These are phyloP conservation scores for Plasmodium cynomolgi DNA, from an alignment of 169 alveolate genomes.

Conservation along the genomic window DNA sequence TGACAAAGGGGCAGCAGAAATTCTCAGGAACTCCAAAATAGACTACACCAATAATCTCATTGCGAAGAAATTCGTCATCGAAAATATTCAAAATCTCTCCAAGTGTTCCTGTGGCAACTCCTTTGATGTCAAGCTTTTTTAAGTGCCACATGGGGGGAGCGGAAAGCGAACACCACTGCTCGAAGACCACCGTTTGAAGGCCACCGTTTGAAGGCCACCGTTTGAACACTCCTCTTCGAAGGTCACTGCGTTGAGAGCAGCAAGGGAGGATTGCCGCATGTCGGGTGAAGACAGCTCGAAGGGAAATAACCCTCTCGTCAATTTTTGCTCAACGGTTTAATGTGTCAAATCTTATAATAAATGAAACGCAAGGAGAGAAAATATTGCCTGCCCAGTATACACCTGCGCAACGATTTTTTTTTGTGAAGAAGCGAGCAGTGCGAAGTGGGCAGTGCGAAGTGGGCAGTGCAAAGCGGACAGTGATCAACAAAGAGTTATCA, in stretches of 20 bases:
- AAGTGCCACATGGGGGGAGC: background rate
- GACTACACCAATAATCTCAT: constrained; percentile 79
- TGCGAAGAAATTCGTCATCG: constrained; percentile 80
- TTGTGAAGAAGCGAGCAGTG: background rate
- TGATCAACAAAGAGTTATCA: background rate
- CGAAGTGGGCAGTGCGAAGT: background rate
- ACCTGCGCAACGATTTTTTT: background rate
- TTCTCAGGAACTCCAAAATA: constrained; percentile 78
- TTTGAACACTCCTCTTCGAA: too few relatives aligned
- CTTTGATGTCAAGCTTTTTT: constrained; percentile 76
- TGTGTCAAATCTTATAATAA: background rate
- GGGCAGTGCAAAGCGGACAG: background rate
- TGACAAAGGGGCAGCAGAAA: constrained; percentile 77
- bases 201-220: background rate
- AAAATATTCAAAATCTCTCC: constrained; percentile 80
- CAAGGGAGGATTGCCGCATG: background rate
- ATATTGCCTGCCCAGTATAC: background rate
- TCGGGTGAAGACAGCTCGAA: background rate
- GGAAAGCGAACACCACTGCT: background rate
- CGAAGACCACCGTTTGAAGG: background rate
- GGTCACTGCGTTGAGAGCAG: too few relatives aligned
- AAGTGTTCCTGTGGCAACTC: constrained; percentile 87
- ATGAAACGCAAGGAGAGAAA: background rate
- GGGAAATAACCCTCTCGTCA: background rate
- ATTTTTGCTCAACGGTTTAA: background rate